A percentile compares a stretch with the other conserved stretches of the same genome.
Conservation (phyloP, 495 filamentous ascomycete genomes). For the Letharia columbiana region DNA sequence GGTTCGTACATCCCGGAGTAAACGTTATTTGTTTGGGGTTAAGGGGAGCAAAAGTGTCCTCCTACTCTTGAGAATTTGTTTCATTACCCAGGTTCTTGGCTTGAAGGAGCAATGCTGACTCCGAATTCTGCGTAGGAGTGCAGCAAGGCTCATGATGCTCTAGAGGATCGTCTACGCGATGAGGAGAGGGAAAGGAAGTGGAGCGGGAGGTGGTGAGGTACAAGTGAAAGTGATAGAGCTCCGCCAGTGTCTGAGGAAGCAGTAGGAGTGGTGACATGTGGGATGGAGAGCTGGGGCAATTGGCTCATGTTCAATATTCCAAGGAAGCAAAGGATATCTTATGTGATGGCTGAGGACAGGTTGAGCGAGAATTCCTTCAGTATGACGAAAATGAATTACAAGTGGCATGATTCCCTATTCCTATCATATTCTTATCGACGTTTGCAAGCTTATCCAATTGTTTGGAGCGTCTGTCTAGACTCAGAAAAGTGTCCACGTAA, state of each 20-base stretch:
- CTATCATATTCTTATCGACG: not conserved
- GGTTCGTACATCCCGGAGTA: too few species aligned
- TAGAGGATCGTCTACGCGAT: slow-evolving; percentile 19
- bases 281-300: not conserved
- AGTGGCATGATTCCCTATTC: not conserved
- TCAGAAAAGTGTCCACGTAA: not conserved
- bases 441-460: not conserved
- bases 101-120: too few species aligned
- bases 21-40: too few species aligned
- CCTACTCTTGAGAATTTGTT: too few species aligned
- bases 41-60: too few species aligned
- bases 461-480: not conserved
- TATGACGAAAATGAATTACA: not conserved
- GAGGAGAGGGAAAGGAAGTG: slow-evolving; percentile 21
- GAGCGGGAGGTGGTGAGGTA: slow-evolving; percentile 13
- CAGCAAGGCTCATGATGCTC: slow-evolving; percentile 17
- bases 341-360: not conserved
- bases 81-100: too few species aligned
- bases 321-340: not conserved
- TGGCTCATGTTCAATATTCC: not conserved
- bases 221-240: not conserved
- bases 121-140: slow-evolving; percentile 5
- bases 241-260: not conserved
- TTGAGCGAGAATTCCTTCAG: not conserved
- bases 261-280: not conserved